Evolutionary conservation across 2,329 filamentous ascomycete genomes (phyloP).

Genomic region (Paramyrothecium sp.): DNA sequence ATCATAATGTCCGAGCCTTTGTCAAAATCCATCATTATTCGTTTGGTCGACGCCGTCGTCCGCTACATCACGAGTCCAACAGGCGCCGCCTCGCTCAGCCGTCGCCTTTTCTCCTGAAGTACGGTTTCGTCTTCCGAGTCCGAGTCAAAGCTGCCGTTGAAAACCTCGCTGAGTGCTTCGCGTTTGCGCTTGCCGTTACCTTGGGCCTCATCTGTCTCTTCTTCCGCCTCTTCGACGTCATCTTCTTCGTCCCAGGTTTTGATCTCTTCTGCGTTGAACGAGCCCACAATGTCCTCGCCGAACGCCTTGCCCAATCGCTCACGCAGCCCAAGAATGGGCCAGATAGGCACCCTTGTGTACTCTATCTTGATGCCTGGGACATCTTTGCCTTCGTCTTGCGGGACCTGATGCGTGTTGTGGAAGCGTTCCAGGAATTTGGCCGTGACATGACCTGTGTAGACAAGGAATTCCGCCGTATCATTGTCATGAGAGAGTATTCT

Average conservation of each 20-base stretch:
- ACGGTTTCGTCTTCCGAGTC: slow-evolving; percentile 29
- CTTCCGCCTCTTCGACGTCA: slow-evolving; percentile 26
- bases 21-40: neutral
- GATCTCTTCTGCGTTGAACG: slow-evolving; percentile 35
- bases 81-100: slow-evolving; percentile 24
- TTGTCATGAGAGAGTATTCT: slow-evolving; percentile 51
- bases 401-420: slow-evolving; percentile 42
- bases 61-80: slow-evolving; percentile 24
- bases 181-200: slow-evolving; percentile 29
- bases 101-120: slow-evolving; percentile 29
- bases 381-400: slow-evolving; percentile 19
- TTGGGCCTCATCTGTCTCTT: slow-evolving; percentile 33
- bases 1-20: neutral
- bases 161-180: slow-evolving; percentile 32
- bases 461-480: slow-evolving; percentile 46
- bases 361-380: slow-evolving; percentile 41
- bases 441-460: slow-evolving; percentile 51
- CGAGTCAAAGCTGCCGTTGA: slow-evolving; percentile 40
- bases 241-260: slow-evolving; percentile 43
- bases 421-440: slow-evolving; percentile 49
- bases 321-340: slow-evolving; percentile 54
- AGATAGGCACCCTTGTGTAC: slow-evolving; percentile 48
- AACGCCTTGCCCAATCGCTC: slow-evolving; percentile 54
- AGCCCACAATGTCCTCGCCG: slow-evolving; percentile 48
- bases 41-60: neutral